Conservation (phyloP, 805 yeast genomes). For the Candida suzukii region DNA sequence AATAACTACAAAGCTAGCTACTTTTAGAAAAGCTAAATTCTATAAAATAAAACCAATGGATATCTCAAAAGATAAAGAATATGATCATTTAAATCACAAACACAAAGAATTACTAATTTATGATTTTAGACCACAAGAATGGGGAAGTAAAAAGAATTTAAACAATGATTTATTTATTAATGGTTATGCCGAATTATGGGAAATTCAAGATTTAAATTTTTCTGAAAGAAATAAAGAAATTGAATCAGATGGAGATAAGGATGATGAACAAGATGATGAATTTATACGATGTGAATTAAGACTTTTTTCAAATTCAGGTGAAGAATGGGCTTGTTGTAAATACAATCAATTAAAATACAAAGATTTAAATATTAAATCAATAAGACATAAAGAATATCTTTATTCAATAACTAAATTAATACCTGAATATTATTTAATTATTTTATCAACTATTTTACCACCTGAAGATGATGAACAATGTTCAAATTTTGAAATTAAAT, state of each 20-base stretch:
- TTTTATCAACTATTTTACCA: too few species aligned
- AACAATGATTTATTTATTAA: slow-evolving; percentile 13
- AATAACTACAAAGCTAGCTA: slow-evolving; percentile 8
- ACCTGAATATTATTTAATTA: slow-evolving; percentile 15
- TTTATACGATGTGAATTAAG: slow-evolving; percentile 4
- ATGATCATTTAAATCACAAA: slow-evolving; percentile 1
- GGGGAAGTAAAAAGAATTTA: slow-evolving; percentile 7
- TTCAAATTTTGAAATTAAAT: slow-evolving; percentile 1
- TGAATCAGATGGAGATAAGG: slow-evolving; percentile 6
- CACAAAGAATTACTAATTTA: slow-evolving; percentile 9
- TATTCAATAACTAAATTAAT: slow-evolving; percentile 15
- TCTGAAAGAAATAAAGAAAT: slow-evolving; percentile 2
- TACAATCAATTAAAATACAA: slow-evolving; percentile 5
- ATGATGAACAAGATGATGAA: slow-evolving; percentile 7
- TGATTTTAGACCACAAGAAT: slow-evolving; percentile 9
- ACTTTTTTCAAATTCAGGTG: slow-evolving; percentile 1
- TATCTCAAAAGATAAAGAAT: slow-evolving; percentile 6
- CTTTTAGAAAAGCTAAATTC: slow-evolving; percentile 18
- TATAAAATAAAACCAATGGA: slow-evolving; percentile 19
- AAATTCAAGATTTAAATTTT: slow-evolving; percentile 11
- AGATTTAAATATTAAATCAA: slow-evolving; percentile 7
- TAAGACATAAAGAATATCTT: slow-evolving; percentile 9
- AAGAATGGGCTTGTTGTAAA: slow-evolving; percentile 11
- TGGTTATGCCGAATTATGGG: slow-evolving; percentile 17
- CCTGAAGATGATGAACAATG: too few species aligned